Percentiles rank a stretch among this genome's conserved stretches.
phyloP scores from a whole-genome alignment of 2,329 filamentous ascomycete species.

The Nemania sp. region DNA sequence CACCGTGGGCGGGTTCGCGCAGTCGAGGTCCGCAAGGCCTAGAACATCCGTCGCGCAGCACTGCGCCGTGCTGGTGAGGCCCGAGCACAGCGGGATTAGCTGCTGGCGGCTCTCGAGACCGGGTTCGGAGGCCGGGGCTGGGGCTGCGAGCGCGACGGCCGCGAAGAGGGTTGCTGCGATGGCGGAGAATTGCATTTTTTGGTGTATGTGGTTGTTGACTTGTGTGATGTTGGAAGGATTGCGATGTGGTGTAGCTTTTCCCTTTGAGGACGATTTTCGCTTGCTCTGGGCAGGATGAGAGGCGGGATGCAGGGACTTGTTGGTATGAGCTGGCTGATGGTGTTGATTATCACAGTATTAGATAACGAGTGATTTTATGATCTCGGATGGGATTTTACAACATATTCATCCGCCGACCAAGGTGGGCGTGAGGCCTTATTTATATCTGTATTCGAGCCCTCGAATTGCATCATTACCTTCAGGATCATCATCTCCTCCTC shows the following conservation, averaged over 20 bases:
- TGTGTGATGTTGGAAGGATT: neutral
- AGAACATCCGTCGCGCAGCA: constrained; percentile 68
- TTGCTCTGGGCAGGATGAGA: no score
- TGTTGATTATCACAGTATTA: no score
- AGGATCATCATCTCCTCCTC: neutral
- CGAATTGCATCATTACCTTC: no score
- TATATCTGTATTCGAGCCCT: no score
- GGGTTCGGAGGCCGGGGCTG: constrained; percentile 4
- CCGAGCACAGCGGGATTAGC: constrained; percentile 45
- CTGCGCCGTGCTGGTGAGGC: constrained; percentile 52
- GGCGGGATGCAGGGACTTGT: no score
- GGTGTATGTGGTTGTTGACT: neutral
- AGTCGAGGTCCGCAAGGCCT: constrained; percentile 49
- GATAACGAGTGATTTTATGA: no score
- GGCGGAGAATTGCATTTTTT: constrained; percentile 33
- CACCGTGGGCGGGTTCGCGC: constrained; percentile 49
- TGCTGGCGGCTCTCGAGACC: constrained; percentile 31
- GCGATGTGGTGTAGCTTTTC: neutral
- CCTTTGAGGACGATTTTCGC: neutral
- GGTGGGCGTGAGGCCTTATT: no score
- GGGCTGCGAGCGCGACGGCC: constrained; percentile 28
- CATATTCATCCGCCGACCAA: no score
- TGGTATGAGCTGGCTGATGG: no score
- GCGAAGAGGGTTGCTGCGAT: constrained; percentile 30
- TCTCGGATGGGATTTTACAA: no score